These are phyloP conservation scores for Fusarium vanettenii DNA, from an alignment of 2,329 filamentous ascomycete genomes.

Conservation along the genomic window DNA sequence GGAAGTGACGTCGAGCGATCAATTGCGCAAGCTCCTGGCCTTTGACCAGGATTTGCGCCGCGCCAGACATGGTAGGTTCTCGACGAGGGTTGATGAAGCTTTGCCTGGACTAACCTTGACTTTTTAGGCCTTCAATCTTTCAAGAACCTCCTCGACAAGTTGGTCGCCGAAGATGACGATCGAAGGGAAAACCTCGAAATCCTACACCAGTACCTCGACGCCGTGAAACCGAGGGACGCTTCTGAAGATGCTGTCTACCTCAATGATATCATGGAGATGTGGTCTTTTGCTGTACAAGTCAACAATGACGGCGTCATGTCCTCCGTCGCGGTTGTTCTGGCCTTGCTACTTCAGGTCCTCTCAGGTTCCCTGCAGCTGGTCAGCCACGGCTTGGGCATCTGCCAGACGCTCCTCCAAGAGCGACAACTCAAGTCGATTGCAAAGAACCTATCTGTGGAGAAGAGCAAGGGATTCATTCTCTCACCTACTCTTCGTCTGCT, in stretches of 20 bases:
- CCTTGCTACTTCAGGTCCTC: slow-evolving; percentile 82
- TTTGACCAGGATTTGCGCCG: slow-evolving; percentile 78
- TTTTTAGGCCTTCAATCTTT: slow-evolving; percentile 72
- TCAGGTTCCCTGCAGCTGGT: slow-evolving; percentile 80
- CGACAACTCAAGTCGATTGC: slow-evolving; percentile 84
- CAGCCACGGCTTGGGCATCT: slow-evolving; percentile 80
- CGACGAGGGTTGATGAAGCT: background rate
- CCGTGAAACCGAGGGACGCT: slow-evolving; percentile 60
- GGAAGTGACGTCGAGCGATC: slow-evolving; percentile 71
- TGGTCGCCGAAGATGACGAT: slow-evolving; percentile 63
- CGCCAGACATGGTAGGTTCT: slow-evolving; percentile 71
- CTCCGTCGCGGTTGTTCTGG: slow-evolving; percentile 82
- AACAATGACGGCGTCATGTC: slow-evolving; percentile 87
- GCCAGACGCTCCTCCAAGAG: slow-evolving; percentile 83
- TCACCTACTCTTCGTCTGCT: slow-evolving; percentile 88
- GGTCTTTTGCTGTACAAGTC: slow-evolving; percentile 83
- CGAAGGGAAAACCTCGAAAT: slow-evolving; percentile 62
- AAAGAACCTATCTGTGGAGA: slow-evolving; percentile 81
- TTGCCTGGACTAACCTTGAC: background rate
- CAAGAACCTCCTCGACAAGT: slow-evolving; percentile 77
- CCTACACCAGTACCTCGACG: slow-evolving; percentile 75
- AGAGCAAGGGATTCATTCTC: slow-evolving; percentile 87
- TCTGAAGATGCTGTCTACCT: slow-evolving; percentile 71
- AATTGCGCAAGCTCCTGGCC: slow-evolving; percentile 74
- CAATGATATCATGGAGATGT: slow-evolving; percentile 85